These are phyloP conservation scores for Oryza meyeriana DNA, from an alignment of 176 grass and related monocot genomes.

Conservation along the genomic window DNA sequence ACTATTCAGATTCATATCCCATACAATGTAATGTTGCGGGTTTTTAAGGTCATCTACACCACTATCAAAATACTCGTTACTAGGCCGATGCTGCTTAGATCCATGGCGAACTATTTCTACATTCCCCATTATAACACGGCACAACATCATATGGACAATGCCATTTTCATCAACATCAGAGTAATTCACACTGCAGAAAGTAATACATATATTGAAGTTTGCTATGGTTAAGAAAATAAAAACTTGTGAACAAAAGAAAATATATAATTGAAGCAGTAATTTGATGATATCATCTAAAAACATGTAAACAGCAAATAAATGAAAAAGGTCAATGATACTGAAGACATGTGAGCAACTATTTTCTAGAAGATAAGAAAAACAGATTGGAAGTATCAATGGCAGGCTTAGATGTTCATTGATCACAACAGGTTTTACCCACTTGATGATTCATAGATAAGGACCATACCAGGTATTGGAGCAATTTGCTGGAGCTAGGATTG, in stretches of 20 bases:
- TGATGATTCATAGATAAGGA: not conserved
- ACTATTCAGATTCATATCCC: slow-evolving; percentile 85
- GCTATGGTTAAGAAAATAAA: slow-evolving; percentile 27
- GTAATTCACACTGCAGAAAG: slow-evolving; percentile 79
- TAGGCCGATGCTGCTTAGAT: slow-evolving; percentile 76
- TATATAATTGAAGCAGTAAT: slow-evolving; percentile 19
- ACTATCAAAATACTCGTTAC: slow-evolving; percentile 74
- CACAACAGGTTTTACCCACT: not conserved
- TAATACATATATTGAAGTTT: slow-evolving; percentile 49
- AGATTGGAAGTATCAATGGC: not conserved
- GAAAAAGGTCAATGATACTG: not conserved
- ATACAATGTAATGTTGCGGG: slow-evolving; percentile 91
- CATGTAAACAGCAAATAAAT: not conserved
- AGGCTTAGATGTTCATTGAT: not conserved
- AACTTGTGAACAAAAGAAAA: slow-evolving; percentile 27
- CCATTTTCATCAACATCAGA: slow-evolving; percentile 87
- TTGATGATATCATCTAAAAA: slow-evolving; percentile 15
- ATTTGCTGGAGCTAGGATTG: slow-evolving; percentile 66
- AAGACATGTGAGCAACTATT: not conserved
- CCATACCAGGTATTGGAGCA: slow-evolving; percentile 74
- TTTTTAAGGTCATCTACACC: slow-evolving; percentile 90
- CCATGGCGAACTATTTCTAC: slow-evolving; percentile 84
- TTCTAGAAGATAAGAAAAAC: not conserved
- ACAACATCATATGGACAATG: slow-evolving; percentile 82
- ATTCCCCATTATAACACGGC: slow-evolving; percentile 95